Evolutionary conservation across 116 monocot genomes (phyloP), one percentile per base, ranked within the genome.

Genomic region (Zostera marina): DNA sequence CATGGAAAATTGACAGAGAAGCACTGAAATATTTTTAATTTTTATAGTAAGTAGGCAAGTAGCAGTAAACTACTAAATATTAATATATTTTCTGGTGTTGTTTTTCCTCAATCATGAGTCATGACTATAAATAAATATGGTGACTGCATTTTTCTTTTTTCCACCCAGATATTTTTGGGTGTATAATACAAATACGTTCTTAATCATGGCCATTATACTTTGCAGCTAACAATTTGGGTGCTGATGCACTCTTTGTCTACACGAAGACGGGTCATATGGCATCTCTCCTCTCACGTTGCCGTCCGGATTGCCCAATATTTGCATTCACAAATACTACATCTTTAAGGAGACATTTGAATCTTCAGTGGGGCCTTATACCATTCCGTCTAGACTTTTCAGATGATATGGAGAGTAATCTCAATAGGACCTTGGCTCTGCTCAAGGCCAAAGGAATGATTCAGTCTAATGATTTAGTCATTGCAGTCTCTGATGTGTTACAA

Each of bases 391-490:
- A 70, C 44, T 85, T 82, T 65, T 80, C 76, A 5, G 96, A 83
- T 22, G 96, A 89, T 68, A 96, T 96, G 89, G 96, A 96, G 60
- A 96, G 80, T 77, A 96, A 96, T 52, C 89, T 96, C 48, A 80
- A 89, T 78, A 79, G 89, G 46, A 96, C 96, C 8, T 89, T 96
- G 60, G 73, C 80, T n/a, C 58, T 96, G 45, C 83, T 96, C 59
- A 96, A 96, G 62, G 85, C 85, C 19, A 77, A 89, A 65, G 96
- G 96, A 41, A 96, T 96, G 96, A 74, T 96, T 20, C 75, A 81
- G 52, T 78, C 96, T 16, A 89, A 89, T 1, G 96, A 96, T 61
- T 69, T 96, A 3, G 83, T 96, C 52, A 83, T 96, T 25, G 96
- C 96, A 1, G 74, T 96, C 39, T 96, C 89, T 0, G 89, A 96